Evolutionary conservation across 176 grass and related monocot genomes (phyloP), one percentile per base, ranked within the genome.

Genomic region (Pontederia paniculata): DNA sequence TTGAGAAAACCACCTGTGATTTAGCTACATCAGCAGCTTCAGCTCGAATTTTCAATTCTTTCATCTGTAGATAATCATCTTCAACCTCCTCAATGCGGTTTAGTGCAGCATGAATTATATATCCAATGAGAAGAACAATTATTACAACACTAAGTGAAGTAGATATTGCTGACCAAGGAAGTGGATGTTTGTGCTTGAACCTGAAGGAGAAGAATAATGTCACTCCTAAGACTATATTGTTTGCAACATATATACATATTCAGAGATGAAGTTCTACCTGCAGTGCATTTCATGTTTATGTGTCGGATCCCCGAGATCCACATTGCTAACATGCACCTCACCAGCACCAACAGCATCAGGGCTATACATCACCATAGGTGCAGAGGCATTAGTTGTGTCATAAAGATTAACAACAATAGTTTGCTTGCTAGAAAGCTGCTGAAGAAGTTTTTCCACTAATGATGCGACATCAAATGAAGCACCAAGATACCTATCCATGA

Each of bases 21-120:
- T 90, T 90, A 49, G 87, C 81, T 56, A 90, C 72, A 79, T 90
- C 87, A 17, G 81, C 87, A 74, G 87, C 81, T 76, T 90, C 87
- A 70, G 87, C 87, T 63, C 13, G 72, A 31, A 52, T 75, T 76
- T 90, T 90, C 45, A 90, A 60, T 22, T 85, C 65, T 73, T 63
- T 76, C 87, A 90, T 90, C 66, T 45, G 48, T 50, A 54, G 47
- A 54, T 74, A 90, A 70, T 85, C 72, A 70, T 82, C 55, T 78
- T 85, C 81, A 4, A 78, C 87, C 71, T 79, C 69, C 73, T 82
- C 87, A 55, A 85, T 80, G 9, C 81, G 80, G 54, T 82, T 85
- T 58, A 90, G 22, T 66, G 81, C 76, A 53, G 78, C 78, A 76
- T 82, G 78, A 59, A 90, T 82, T 61, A 90, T 85, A 70, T 90